Evolutionary conservation across 148 eudicot species (phyloP).

Genomic region (Vaccinium corymbosum): DNA sequence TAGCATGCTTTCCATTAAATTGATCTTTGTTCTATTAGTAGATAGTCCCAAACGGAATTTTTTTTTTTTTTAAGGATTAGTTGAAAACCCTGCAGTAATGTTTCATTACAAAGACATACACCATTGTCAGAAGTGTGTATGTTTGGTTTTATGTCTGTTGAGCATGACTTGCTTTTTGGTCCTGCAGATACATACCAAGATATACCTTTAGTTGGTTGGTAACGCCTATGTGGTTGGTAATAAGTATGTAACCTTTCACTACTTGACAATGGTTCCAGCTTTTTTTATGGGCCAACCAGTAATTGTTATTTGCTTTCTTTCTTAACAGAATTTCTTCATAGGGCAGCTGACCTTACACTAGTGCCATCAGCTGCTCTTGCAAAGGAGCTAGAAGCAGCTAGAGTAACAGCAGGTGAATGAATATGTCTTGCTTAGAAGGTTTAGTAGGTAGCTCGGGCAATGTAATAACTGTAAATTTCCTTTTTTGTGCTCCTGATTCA

Average conservation of each 20-base stretch:
- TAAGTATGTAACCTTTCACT: conserved; percentile 52
- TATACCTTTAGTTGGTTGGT: conserved; percentile 99
- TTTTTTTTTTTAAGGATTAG: neutral
- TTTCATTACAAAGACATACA: neutral
- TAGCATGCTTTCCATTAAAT: neutral
- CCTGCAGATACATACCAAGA: conserved; percentile 88
- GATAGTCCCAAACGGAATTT: neutral
- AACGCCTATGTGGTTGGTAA: conserved; percentile 92
- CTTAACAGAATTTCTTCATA: conserved; percentile 79
- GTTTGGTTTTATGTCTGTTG: neutral
- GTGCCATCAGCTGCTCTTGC: conserved; percentile 97
- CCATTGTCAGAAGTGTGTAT: neutral
- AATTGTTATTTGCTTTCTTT: neutral
- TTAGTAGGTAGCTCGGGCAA: neutral
- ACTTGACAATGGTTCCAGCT: neutral
- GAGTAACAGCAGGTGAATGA: conserved; percentile 73
- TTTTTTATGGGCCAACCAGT: conserved; percentile 9
- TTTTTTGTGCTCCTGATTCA: conserved; percentile 3
- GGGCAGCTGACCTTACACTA: conserved; percentile 89
- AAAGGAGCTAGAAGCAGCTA: conserved; percentile 80
- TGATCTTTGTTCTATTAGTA: neutral
- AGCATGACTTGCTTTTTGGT: conserved; percentile 16
- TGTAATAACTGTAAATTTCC: neutral
- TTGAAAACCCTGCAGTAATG: neutral
- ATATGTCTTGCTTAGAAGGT: neutral